A percentile compares a stretch with the other conserved stretches of the same genome.
Evolutionary conservation across 2,329 filamentous ascomycete genomes (phyloP).

Genomic region (Colletotrichum simmondsii): DNA sequence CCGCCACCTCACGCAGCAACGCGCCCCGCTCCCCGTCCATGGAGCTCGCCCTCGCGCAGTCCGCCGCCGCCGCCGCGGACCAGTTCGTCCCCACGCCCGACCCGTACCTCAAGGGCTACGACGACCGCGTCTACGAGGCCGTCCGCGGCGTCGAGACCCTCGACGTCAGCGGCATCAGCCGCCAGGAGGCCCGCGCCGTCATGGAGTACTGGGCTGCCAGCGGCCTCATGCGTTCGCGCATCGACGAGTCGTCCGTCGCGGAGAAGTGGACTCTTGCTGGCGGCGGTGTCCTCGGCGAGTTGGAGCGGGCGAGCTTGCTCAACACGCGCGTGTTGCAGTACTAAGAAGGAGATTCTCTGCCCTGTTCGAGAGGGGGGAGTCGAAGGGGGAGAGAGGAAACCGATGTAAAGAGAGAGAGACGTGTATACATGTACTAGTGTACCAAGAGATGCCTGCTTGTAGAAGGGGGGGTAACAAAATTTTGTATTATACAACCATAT

Average conservation of each 20-base stretch:
- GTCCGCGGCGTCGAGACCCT: slow-evolving; percentile 63
- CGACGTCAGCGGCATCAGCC: slow-evolving; percentile 75
- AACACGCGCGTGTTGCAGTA: slow-evolving; percentile 52
- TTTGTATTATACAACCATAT: slow-evolving; percentile 31
- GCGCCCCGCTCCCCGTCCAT: slow-evolving; percentile 72
- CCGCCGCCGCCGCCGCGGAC: slow-evolving; percentile 55
- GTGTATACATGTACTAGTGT: slow-evolving; percentile 27
- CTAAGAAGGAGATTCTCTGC: neutral
- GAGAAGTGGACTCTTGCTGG: slow-evolving; percentile 89
- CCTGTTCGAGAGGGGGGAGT: too few species aligned
- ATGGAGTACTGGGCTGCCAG: slow-evolving; percentile 96
- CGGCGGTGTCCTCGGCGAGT: slow-evolving; percentile 84
- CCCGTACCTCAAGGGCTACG: slow-evolving; percentile 67
- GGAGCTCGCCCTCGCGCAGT: slow-evolving; percentile 72
- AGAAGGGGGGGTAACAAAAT: neutral
- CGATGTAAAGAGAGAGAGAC: neutral
- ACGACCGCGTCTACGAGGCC: slow-evolving; percentile 64
- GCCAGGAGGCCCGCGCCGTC: slow-evolving; percentile 78
- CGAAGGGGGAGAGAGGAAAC: neutral
- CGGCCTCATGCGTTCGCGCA: slow-evolving; percentile 76
- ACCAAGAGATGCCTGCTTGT: slow-evolving; percentile 22
- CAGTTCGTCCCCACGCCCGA: slow-evolving; percentile 55
- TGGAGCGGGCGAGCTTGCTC: slow-evolving; percentile 75
- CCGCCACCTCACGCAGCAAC: slow-evolving; percentile 79
- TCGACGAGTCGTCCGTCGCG: slow-evolving; percentile 77